These are phyloP conservation scores for Lasiodiplodia sp. DNA, from an alignment of 2,329 filamentous ascomycete species.

Conservation along the genomic window DNA sequence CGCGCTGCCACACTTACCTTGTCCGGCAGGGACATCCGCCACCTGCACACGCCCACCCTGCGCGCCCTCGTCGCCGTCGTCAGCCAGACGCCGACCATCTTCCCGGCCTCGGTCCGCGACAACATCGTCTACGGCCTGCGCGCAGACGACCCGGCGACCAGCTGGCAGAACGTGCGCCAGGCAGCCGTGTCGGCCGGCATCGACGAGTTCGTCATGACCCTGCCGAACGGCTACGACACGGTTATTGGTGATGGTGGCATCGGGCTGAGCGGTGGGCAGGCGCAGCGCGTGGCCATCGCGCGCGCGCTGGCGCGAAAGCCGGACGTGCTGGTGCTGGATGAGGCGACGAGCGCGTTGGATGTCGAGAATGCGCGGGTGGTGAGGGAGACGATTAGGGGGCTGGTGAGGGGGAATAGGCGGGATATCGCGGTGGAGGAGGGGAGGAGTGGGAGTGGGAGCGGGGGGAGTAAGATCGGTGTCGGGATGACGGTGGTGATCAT, in stretches of 20 bases:
- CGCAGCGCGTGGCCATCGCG: conserved; percentile 82
- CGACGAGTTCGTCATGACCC: conserved; percentile 76
- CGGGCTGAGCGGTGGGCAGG: conserved; percentile 79
- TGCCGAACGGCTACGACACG: conserved; percentile 76
- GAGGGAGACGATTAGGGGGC: conserved; percentile 64
- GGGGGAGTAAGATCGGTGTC: background rate
- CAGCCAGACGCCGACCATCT: conserved; percentile 75
- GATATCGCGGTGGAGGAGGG: conserved; percentile 22
- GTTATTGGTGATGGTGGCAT: conserved; percentile 78
- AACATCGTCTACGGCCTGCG: conserved; percentile 85
- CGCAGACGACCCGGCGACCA: conserved; percentile 58
- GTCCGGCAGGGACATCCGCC: conserved; percentile 62
- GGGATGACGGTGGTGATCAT: conserved; percentile 78
- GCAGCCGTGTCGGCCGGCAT: conserved; percentile 68
- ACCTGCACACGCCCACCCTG: conserved; percentile 67
- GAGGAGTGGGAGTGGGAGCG: background rate
- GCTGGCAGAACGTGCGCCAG: conserved; percentile 53
- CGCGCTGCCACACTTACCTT: conserved; percentile 59
- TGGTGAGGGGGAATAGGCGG: conserved; percentile 50
- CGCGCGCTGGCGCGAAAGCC: conserved; percentile 77
- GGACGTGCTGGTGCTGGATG: conserved; percentile 79
- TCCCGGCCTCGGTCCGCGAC: conserved; percentile 76
- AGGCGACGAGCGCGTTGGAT: conserved; percentile 85
- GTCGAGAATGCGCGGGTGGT: conserved; percentile 70
- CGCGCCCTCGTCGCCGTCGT: conserved; percentile 72